Evolutionary conservation across 1,139 yeast species (phyloP), one percentile per base, ranked within the genome.

Genomic region (Geotrichum citri-aurantii): DNA sequence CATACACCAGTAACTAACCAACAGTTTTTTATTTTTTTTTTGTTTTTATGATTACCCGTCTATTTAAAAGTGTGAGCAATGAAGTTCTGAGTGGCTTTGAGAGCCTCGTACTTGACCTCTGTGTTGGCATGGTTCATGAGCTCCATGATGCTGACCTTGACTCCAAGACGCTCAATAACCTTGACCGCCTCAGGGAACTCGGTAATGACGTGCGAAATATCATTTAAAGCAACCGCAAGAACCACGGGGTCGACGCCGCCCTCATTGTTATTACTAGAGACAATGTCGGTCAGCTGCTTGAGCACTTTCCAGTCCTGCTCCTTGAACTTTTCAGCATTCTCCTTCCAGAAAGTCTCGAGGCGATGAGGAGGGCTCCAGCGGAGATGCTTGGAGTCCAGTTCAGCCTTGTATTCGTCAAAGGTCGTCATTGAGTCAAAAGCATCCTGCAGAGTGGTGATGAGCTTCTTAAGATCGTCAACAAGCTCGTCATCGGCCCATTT

Each of bases 401-500:
- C 99, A 55, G 91, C 84, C 67, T 83, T 78, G 73, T 92, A 93
- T 73, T 92, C 98, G 69, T 93, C 99, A 71, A 93, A 88, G 1
- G 97, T 90, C 4, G 98, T 86, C 77, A 93, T 81, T 64, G 83
- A 84, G 58, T 85, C 81, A 62, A 87, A 92, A 54, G 89, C 85
- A 47, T 84, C 88, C 64, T 84, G 83, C 66, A 93, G 80, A 14
- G 78, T 77, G 51, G 79, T 83, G 58, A 79, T 75, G 65, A 93
- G 77, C 53, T 75, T 73, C 37, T 77, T 77, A 65, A 95, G 80
- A 71, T 92, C 98, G 44, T 77, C 79, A 55, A 88, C 81, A 65
- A 95, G 81, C 72, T 93, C 99, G 64, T 90, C 95, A 71, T 93
- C 99, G 12, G 96, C 88, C 85, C 96, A 92, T 72, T 93, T 93